These are phyloP conservation scores for Ogataea nonfermentans DNA, from an alignment of 805 yeast species.

Conservation along the genomic window DNA sequence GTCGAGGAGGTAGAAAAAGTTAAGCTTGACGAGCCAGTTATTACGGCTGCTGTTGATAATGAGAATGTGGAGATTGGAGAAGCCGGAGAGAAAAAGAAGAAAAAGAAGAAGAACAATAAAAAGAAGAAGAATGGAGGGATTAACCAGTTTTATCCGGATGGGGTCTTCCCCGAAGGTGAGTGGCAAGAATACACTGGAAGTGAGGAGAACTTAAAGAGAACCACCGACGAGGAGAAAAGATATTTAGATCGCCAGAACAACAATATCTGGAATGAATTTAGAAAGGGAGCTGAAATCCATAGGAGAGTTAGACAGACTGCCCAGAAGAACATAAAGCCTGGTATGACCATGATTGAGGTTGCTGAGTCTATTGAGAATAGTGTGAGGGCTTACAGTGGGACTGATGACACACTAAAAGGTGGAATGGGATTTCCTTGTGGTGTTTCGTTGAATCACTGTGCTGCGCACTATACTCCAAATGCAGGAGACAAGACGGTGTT, in stretches of 20 bases:
- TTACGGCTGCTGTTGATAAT: neutral
- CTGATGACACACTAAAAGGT: constrained; percentile 62
- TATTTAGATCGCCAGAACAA: constrained; percentile 65
- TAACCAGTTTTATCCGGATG: constrained; percentile 65
- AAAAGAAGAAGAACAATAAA: constrained; percentile 60
- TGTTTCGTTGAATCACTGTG: constrained; percentile 85
- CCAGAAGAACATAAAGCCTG: constrained; percentile 74
- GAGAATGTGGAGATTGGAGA: constrained; percentile 17
- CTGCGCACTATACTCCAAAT: constrained; percentile 98
- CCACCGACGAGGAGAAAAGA: constrained; percentile 84
- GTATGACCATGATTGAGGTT: constrained; percentile 86
- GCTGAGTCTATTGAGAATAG: constrained; percentile 88
- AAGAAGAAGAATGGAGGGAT: constrained; percentile 63
- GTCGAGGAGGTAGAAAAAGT: constrained; percentile 7
- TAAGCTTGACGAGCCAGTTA: constrained; percentile 2
- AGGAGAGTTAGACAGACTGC: constrained; percentile 85
- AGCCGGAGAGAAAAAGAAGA: constrained; percentile 35
- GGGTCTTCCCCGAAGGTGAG: constrained; percentile 81
- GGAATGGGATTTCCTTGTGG: constrained; percentile 99
- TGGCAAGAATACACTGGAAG: constrained; percentile 67
- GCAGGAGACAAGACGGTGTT: constrained; percentile 85
- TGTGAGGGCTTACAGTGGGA: constrained; percentile 62
- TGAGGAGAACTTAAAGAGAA: constrained; percentile 65
- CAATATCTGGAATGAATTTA: constrained; percentile 77
- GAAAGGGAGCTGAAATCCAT: constrained; percentile 96